A percentile compares a stretch with the other conserved stretches of the same genome.
phyloP scores from a whole-genome alignment of 2,329 filamentous ascomycete species.

The Dactylellina haptotyla region DNA sequence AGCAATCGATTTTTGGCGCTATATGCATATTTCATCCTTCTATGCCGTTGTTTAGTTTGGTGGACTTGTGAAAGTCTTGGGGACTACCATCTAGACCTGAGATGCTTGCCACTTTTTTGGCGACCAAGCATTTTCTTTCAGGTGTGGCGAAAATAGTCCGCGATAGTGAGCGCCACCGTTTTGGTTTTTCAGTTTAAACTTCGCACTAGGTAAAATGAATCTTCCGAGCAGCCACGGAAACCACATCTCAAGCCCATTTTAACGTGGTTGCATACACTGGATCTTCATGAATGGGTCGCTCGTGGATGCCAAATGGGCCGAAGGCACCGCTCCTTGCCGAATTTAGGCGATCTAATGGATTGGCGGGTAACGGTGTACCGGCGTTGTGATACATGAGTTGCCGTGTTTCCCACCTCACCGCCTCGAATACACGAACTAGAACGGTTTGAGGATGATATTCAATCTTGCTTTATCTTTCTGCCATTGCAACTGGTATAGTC shows the following conservation, averaged over 20 bases:
- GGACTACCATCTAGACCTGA: neutral
- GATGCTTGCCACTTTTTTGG: conserved; percentile 3
- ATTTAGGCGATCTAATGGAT: conserved; percentile 4
- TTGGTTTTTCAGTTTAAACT: conserved; percentile 7
- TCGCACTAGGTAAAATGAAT: neutral
- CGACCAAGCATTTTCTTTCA: conserved; percentile 4
- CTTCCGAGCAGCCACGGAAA: conserved; percentile 1
- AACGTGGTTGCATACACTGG: conserved; percentile 1
- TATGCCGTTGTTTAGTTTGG: neutral
- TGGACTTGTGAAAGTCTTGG: neutral
- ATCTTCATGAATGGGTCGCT: conserved; percentile 1
- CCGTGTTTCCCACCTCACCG: neutral
- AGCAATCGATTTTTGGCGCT: neutral
- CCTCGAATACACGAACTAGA: neutral
- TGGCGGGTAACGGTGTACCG: conserved; percentile 1
- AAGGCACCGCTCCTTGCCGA: neutral
- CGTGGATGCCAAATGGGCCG: too few species aligned
- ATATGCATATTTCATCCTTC: too few species aligned
- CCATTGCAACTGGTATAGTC: too few species aligned
- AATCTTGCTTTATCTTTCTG: neutral
- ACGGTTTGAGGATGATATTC: neutral
- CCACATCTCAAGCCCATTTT: neutral
- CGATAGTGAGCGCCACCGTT: conserved; percentile 6
- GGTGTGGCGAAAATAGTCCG: conserved; percentile 12
- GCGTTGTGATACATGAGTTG: neutral